Evolutionary conservation across 208 protist species (phyloP).

Genomic region (Leishmania amazonensis): DNA sequence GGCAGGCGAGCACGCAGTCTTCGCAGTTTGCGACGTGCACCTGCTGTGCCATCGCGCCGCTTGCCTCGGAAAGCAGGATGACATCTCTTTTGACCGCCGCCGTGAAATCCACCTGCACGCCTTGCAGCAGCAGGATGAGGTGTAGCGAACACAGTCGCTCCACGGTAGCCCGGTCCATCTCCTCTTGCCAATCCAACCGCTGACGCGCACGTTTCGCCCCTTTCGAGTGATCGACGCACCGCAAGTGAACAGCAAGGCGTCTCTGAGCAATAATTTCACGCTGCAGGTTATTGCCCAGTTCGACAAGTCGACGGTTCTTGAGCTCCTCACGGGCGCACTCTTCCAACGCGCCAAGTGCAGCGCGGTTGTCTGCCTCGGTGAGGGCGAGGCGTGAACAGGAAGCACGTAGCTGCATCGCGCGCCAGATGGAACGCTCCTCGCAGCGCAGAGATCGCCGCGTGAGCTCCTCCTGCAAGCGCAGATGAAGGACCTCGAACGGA

Average conservation of each 20-base stretch:
- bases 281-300: slow-evolving; percentile 47
- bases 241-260: slow-evolving; percentile 18
- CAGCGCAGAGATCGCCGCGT: slow-evolving; percentile 21
- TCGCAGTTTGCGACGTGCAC: slow-evolving; percentile 13
- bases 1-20: slow-evolving; percentile 7
- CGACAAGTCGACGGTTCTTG: slow-evolving; percentile 44
- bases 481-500: slow-evolving; percentile 14
- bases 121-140: slow-evolving; percentile 20
- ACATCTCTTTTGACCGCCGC: slow-evolving; percentile 30
- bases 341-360: slow-evolving; percentile 15
- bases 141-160: slow-evolving; percentile 25
- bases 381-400: slow-evolving; percentile 2
- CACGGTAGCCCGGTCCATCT: slow-evolving; percentile 11
- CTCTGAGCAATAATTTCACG: slow-evolving; percentile 21
- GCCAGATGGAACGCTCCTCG: slow-evolving; percentile 3
- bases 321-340: slow-evolving; percentile 32
- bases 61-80: slow-evolving; percentile 8
- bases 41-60: slow-evolving; percentile 9
- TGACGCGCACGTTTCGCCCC: slow-evolving; percentile 9
- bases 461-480: slow-evolving; percentile 34
- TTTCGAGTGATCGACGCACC: slow-evolving; percentile 18
- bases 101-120: slow-evolving; percentile 15
- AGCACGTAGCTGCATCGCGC: background rate
- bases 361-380: slow-evolving; percentile 14
- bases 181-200: slow-evolving; percentile 22